phyloP scores from a whole-genome alignment of 2,329 filamentous ascomycete genomes.

The Beauveria caledonica region DNA sequence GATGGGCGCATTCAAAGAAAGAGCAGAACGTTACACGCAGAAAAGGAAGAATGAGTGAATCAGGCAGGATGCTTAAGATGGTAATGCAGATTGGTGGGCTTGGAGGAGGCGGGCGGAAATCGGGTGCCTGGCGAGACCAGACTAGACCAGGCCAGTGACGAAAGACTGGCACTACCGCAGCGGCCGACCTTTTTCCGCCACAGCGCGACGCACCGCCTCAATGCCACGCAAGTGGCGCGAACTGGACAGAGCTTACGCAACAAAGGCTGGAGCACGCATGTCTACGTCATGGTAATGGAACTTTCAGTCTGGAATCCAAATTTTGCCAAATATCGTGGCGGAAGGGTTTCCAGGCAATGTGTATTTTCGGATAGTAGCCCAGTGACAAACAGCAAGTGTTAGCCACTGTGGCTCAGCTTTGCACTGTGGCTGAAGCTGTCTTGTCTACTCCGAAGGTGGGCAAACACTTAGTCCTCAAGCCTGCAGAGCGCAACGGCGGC shows the following conservation, averaged over 20 bases:
- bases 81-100: conserved; percentile 8
- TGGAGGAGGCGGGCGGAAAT: conserved; percentile 4
- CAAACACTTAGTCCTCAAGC: no score
- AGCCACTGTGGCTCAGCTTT: background rate
- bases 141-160: conserved; percentile 4
- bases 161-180: background rate
- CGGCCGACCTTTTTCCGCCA: conserved; percentile 10
- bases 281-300: background rate
- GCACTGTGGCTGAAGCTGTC: background rate
- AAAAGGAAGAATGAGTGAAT: background rate
- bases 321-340: background rate
- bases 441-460: no score
- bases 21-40: background rate
- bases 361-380: no score
- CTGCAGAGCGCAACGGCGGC: background rate
- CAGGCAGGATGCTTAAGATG: conserved; percentile 1
- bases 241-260: conserved; percentile 7
- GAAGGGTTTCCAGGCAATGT: no score
- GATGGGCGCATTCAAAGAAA: background rate
- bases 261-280: background rate
- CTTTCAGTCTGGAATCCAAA: background rate
- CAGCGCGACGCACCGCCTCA: conserved; percentile 10
- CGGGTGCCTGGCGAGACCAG: conserved; percentile 8
- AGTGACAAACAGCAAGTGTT: no score
- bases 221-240: conserved; percentile 11